A percentile compares a stretch with the other conserved stretches of the same genome.
Conservation (phyloP, 2,329 filamentous ascomycete genomes). For the Neoascochyta sp. region DNA sequence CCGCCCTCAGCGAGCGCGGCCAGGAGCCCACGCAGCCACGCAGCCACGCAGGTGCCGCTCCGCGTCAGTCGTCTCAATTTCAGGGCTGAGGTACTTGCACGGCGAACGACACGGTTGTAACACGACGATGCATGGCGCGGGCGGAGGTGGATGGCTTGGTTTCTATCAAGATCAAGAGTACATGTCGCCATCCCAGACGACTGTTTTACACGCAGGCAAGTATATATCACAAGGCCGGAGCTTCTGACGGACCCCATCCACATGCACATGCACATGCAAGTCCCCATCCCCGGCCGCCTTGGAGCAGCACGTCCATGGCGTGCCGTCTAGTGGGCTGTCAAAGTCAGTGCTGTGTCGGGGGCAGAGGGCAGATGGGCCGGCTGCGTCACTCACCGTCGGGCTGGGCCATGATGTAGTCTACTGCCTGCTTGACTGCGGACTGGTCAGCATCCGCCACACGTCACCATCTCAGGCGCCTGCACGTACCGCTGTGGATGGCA, state of each 20-base stretch:
- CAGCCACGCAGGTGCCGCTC: too few species aligned
- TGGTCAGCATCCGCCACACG: slow-evolving; percentile 30
- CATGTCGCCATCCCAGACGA: slow-evolving; percentile 33
- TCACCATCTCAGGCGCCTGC: not conserved
- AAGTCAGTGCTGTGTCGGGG: too few species aligned
- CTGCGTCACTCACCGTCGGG: slow-evolving; percentile 89
- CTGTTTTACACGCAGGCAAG: slow-evolving; percentile 40
- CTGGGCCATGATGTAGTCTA: slow-evolving; percentile 89
- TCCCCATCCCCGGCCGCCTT: too few species aligned
- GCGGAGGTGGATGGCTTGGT: slow-evolving; percentile 32
- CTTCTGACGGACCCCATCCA: slow-evolving; percentile 30
- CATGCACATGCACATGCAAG: too few species aligned
- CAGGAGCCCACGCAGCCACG: too few species aligned
- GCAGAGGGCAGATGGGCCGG: too few species aligned
- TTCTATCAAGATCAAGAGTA: slow-evolving; percentile 38
- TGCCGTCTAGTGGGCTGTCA: slow-evolving; percentile 33
- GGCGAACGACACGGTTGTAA: slow-evolving; percentile 1
- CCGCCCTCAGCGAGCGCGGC: too few species aligned
- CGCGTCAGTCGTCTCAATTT: too few species aligned
- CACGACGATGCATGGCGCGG: too few species aligned
- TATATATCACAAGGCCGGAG: slow-evolving; percentile 38
- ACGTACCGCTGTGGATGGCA: slow-evolving; percentile 85
- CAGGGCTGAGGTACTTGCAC: too few species aligned
- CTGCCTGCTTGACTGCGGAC: slow-evolving; percentile 78
- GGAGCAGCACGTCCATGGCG: too few species aligned